phyloP scores from a whole-genome alignment of 305 asterid species.

The Withania somnifera region DNA sequence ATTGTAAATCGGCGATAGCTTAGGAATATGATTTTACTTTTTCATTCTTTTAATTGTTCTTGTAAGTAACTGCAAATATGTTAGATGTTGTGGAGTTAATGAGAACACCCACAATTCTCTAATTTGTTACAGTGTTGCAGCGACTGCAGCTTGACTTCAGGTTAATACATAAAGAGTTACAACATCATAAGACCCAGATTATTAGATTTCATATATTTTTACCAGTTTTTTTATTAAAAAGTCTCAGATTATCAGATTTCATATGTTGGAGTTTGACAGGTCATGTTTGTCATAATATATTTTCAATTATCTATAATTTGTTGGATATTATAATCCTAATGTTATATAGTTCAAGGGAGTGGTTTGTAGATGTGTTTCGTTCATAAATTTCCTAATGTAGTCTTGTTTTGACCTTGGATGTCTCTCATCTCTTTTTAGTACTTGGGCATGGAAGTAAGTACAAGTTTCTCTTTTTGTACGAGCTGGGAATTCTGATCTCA shows the following conservation, averaged over 20 bases:
- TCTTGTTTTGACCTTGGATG: not conserved
- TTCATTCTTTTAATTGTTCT: not conserved
- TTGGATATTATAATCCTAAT: not conserved
- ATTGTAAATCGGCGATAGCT: not conserved
- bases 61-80: not conserved
- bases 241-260: not conserved
- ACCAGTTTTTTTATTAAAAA: too few relatives aligned
- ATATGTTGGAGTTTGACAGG: not conserved
- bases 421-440: not conserved
- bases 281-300: not conserved
- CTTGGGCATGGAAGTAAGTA: not conserved
- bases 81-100: not conserved
- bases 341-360: not conserved
- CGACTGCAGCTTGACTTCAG: not conserved
- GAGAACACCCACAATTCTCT: not conserved
- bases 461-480: not conserved
- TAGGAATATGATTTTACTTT: not conserved
- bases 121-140: not conserved
- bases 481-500: not conserved
- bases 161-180: not conserved
- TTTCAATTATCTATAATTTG: not conserved
- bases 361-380: not conserved
- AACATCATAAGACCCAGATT: not conserved
- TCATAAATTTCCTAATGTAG: not conserved
- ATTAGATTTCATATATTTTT: too few relatives aligned